Conservation (phyloP, 2,329 filamentous ascomycete species). For the Aureobasidium melanogenum region DNA sequence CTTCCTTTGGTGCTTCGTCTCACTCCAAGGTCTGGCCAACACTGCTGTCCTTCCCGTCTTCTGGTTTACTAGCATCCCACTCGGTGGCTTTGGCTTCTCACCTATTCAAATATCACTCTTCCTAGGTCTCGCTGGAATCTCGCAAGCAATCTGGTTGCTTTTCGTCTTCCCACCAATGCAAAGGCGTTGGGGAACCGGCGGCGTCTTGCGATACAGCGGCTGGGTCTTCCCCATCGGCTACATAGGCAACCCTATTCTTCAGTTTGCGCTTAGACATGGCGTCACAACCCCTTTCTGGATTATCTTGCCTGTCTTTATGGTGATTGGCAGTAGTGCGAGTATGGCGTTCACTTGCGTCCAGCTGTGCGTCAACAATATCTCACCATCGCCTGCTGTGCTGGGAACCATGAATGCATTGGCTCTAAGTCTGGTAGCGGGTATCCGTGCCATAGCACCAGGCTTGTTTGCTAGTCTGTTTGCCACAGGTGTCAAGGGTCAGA, state of each 20-base stretch:
- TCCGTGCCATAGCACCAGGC: slow-evolving; percentile 59
- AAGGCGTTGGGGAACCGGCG: slow-evolving; percentile 55
- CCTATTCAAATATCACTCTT: slow-evolving; percentile 56
- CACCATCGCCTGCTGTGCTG: slow-evolving; percentile 54
- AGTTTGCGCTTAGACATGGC: slow-evolving; percentile 45
- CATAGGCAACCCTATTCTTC: slow-evolving; percentile 43
- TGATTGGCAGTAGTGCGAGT: slow-evolving; percentile 53
- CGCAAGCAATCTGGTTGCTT: slow-evolving; percentile 64
- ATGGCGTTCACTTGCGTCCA: slow-evolving; percentile 66
- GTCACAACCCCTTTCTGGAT: slow-evolving; percentile 50
- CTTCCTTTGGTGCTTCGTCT: slow-evolving; percentile 55
- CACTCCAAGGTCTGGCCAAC: slow-evolving; percentile 61
- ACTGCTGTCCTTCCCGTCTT: slow-evolving; percentile 63
- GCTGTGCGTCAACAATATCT: slow-evolving; percentile 65
- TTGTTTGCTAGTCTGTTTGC: slow-evolving; percentile 61
- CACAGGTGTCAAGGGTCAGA: slow-evolving; percentile 52
- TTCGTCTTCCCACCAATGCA: slow-evolving; percentile 62
- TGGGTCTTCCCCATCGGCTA: slow-evolving; percentile 58
- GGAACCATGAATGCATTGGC: slow-evolving; percentile 64
- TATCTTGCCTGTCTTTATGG: slow-evolving; percentile 34
- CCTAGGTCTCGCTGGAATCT: slow-evolving; percentile 54
- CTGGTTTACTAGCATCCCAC: slow-evolving; percentile 52
- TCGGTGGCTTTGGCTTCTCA: slow-evolving; percentile 59
- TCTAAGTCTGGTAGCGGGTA: slow-evolving; percentile 51
- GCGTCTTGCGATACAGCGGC: slow-evolving; percentile 51